Evolutionary conservation across 2,329 filamentous ascomycete genomes (phyloP).

Genomic region (Fusarium bulbicola): DNA sequence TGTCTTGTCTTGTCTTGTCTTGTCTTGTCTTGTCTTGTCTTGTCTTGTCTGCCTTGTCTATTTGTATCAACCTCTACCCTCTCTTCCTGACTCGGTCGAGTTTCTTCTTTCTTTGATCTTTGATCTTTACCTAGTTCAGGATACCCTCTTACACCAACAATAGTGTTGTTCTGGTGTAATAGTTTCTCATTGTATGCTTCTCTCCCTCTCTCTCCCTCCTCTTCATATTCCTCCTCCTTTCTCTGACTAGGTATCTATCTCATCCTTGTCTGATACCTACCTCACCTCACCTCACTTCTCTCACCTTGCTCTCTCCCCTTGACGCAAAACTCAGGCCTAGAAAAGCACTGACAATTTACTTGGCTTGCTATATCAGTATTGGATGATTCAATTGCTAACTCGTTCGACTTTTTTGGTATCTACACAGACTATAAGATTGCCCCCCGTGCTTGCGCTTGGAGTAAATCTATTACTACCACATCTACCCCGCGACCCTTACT

Average conservation of each 20-base stretch:
- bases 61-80: slow-evolving; percentile 25
- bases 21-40: neutral
- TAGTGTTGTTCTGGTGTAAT: slow-evolving; percentile 11
- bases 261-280: slow-evolving; percentile 32
- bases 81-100: neutral
- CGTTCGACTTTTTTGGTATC: slow-evolving; percentile 31
- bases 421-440: slow-evolving; percentile 24
- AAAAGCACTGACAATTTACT: slow-evolving; percentile 29
- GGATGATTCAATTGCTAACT: slow-evolving; percentile 37
- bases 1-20: neutral
- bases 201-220: neutral
- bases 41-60: neutral
- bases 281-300: neutral
- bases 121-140: neutral
- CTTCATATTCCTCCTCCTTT: slow-evolving; percentile 6
- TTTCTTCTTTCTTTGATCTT: neutral
- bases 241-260: slow-evolving; percentile 19
- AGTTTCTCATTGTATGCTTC: slow-evolving; percentile 11
- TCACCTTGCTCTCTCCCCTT: slow-evolving; percentile 13
- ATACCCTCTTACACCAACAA: slow-evolving; percentile 26
- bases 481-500: slow-evolving; percentile 42
- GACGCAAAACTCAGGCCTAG: slow-evolving; percentile 21
- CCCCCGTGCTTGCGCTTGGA: slow-evolving; percentile 30
- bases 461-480: slow-evolving; percentile 35
- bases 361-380: slow-evolving; percentile 7